Percentiles rank a stretch among this genome's conserved stretches.
phyloP scores from a whole-genome alignment of 495 filamentous ascomycete species.

The Lepidopterella palustris region DNA sequence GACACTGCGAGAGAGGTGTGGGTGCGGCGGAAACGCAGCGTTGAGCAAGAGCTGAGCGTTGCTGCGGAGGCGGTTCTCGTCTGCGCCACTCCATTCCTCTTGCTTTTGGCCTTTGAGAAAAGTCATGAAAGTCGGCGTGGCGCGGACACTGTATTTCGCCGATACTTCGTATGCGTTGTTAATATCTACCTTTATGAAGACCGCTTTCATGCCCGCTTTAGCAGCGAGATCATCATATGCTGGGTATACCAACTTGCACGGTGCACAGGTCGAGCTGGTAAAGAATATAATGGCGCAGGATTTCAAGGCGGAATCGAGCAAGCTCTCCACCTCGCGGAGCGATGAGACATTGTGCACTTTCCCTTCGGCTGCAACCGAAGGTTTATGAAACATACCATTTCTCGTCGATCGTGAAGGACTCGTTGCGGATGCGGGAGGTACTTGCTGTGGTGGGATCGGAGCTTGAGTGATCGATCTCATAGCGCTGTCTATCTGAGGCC shows the following conservation, averaged over 20 bases:
- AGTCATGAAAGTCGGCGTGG: slow-evolving; percentile 87
- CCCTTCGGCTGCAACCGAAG: slow-evolving; percentile 17
- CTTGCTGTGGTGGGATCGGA: slow-evolving; percentile 37
- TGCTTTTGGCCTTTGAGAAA: slow-evolving; percentile 71
- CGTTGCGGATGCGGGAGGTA: slow-evolving; percentile 6
- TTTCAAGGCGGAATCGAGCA: slow-evolving; percentile 52
- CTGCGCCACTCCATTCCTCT: slow-evolving; percentile 75
- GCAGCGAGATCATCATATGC: slow-evolving; percentile 73
- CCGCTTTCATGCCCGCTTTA: slow-evolving; percentile 60
- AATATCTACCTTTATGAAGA: slow-evolving; percentile 80
- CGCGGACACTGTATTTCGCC: slow-evolving; percentile 53
- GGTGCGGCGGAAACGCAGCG: slow-evolving; percentile 72
- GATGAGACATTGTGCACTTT: slow-evolving; percentile 49
- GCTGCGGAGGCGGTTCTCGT: slow-evolving; percentile 57
- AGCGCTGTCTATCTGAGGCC: slow-evolving; percentile 69
- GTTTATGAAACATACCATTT: slow-evolving; percentile 2
- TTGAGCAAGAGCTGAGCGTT: slow-evolving; percentile 68
- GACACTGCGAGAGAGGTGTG: slow-evolving; percentile 61
- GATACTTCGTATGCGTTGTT: slow-evolving; percentile 54
- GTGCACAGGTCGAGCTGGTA: slow-evolving; percentile 78
- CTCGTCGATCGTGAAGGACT: not conserved
- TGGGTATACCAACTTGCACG: slow-evolving; percentile 80
- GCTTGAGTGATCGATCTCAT: slow-evolving; percentile 59
- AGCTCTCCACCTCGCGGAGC: slow-evolving; percentile 52
- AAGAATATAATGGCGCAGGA: slow-evolving; percentile 86